Evolutionary conservation across 192 early-diverging fungal genomes (phyloP).

Genomic region (Jimgerdemannia lactiflua): DNA sequence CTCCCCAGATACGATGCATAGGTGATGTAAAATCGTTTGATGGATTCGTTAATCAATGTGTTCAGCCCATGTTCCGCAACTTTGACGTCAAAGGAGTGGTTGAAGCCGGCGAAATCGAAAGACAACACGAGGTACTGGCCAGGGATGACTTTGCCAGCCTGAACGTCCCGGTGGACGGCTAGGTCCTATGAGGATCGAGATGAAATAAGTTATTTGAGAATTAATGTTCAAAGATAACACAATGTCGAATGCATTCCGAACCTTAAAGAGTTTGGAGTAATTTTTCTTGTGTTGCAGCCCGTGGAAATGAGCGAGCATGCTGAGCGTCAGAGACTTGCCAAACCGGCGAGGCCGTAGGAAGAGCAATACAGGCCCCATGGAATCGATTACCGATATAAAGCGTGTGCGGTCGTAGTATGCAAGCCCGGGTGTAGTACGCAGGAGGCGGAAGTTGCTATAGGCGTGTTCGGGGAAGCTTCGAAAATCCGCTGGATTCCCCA

Average conservation of each 20-base stretch:
- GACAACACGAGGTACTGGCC: conserved; percentile 2
- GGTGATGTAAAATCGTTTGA: conserved; percentile 25
- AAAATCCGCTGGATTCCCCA: not conserved
- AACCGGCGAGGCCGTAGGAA: conserved; percentile 10
- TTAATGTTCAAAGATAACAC: not conserved
- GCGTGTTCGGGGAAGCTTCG: not conserved
- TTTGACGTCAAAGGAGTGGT: conserved; percentile 10
- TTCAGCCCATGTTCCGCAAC: conserved; percentile 12
- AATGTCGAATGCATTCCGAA: not conserved
- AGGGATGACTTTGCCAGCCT: not conserved
- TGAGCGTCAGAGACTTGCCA: conserved; percentile 11
- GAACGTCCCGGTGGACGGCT: not conserved
- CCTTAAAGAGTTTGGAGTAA: conserved; percentile 6
- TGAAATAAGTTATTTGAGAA: not conserved
- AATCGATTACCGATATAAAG: not conserved
- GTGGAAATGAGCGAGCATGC: conserved; percentile 5
- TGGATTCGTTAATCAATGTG: conserved; percentile 26
- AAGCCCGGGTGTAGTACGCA: not conserved
- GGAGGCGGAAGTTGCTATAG: too few species aligned
- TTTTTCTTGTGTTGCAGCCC: not conserved
- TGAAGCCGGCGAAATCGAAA: not conserved
- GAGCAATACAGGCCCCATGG: not conserved
- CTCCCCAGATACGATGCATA: conserved; percentile 12
- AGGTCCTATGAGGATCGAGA: conserved; percentile 2
- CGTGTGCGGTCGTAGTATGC: not conserved